Percentiles rank a stretch among this genome's conserved stretches.
phyloP scores from a whole-genome alignment of 75 land plant genomes.

The Sequoia sempervirens region DNA sequence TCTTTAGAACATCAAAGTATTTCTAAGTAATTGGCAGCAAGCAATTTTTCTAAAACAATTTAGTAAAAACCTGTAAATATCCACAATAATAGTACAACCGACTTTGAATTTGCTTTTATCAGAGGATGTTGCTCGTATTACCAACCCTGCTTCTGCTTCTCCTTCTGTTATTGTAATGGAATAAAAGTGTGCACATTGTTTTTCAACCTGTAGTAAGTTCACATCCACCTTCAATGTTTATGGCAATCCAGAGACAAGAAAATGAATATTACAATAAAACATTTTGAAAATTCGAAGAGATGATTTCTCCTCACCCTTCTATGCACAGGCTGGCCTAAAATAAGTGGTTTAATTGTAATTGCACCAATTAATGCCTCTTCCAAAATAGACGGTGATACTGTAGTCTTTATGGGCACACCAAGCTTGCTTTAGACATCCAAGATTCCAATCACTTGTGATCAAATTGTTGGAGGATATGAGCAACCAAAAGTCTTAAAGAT shows the following conservation, averaged over 20 bases:
- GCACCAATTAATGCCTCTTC: slow-evolving; percentile 82
- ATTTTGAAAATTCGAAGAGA: not conserved
- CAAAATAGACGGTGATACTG: slow-evolving; percentile 73
- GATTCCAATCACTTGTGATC: not conserved
- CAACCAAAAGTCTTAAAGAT: not conserved
- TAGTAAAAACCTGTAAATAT: not conserved
- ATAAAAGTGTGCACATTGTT: too few relatives aligned
- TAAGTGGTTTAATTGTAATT: slow-evolving; percentile 49
- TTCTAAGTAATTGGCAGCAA: too few relatives aligned
- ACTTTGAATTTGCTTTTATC: too few relatives aligned
- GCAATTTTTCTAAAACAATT: not conserved
- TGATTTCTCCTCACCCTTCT: slow-evolving; percentile 41
- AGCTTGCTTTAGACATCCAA: slow-evolving; percentile 35
- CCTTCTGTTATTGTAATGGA: slow-evolving; percentile 65
- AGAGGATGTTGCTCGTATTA: slow-evolving; percentile 62
- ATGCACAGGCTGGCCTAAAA: slow-evolving; percentile 43
- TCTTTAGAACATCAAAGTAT: too few relatives aligned
- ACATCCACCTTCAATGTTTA: too few relatives aligned
- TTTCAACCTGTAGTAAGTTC: too few relatives aligned
- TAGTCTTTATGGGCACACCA: slow-evolving; percentile 85
- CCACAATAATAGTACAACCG: not conserved
- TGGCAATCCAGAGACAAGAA: too few relatives aligned
- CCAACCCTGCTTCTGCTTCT: slow-evolving; percentile 63
- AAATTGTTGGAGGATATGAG: not conserved
- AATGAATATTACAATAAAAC: not conserved